Percentiles rank a stretch among this genome's conserved stretches.
Evolutionary conservation across 371 early-diverging fungal species (phyloP).

Genomic region (Coemansia linderi): DNA sequence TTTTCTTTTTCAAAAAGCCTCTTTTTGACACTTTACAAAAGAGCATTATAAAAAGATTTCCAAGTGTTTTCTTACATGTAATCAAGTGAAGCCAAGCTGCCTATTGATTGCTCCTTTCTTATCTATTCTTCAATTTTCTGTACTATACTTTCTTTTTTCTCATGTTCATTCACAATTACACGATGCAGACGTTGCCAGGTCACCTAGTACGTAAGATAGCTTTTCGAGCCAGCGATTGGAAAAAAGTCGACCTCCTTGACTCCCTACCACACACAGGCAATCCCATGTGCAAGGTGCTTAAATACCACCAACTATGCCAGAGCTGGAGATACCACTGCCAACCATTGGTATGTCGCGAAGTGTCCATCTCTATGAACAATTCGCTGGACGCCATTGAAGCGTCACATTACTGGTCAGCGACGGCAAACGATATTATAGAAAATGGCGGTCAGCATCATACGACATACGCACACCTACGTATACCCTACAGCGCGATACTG

Average conservation of each 20-base stretch:
- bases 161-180: not conserved
- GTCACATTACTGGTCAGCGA: slow-evolving; percentile 18
- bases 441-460: slow-evolving; percentile 10
- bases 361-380: slow-evolving; percentile 7
- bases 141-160: not conserved
- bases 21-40: no score
- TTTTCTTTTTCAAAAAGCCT: no score
- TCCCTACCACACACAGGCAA: slow-evolving; percentile 12
- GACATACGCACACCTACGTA: slow-evolving; percentile 12
- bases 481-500: slow-evolving; percentile 11
- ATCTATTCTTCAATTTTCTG: not conserved
- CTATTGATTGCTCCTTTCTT: not conserved
- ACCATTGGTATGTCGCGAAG: slow-evolving; percentile 21
- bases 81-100: no score
- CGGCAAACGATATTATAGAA: not conserved
- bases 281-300: slow-evolving; percentile 25
- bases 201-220: slow-evolving; percentile 23
- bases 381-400: slow-evolving; percentile 9
- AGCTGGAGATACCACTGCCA: slow-evolving; percentile 24
- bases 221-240: slow-evolving; percentile 17
- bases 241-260: not conserved
- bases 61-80: no score
- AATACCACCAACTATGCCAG: slow-evolving; percentile 19
- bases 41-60: no score
- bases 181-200: slow-evolving; percentile 14